Base-by-base conservation (phyloP, 2,329 filamentous ascomycete genomes). In the Sporothrix sp. region DNA sequence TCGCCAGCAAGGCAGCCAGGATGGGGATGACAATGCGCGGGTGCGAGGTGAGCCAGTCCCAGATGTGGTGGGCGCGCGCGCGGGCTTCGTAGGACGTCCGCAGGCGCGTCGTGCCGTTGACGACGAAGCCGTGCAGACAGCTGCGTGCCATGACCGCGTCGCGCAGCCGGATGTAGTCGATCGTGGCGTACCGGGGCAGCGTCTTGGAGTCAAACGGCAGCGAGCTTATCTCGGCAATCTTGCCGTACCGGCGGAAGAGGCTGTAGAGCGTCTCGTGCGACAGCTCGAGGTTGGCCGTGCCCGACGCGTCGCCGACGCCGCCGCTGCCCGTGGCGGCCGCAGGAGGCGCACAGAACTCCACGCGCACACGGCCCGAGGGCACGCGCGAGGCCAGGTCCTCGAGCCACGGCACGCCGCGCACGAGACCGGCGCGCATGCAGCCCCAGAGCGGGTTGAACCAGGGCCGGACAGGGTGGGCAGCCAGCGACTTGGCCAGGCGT, bases 101-200 rank as follows among this genome's bases (percentile, higher is more conserved):
- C 52, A 98, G 72, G 8, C 81, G 54, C 10, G 57, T 73, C 1
- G 87, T 85, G 21, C 71, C 70, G 0, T 73, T 65, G 1, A 95
- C 79, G 3, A 82, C 72, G 54, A 85, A 85, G 0, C 91, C 90
- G 64, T 98, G 93, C 68, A 96, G 75, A 61, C 91, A 97, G 60
- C 95, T 95, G 59, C 87, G 84, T 0, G 90, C 89, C 79, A 93
- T 88, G 50, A 94, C 84, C 7, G 89, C 84, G 60, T 86, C 84
- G 32, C 85, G 77, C 13, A 85, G 73, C 7, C 78, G 74, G 1
- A 79, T 73, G 60, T 93, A 97, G 61, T 89, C 85, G 20, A 97
- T 67, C 48, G 81, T 79, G 0, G 90, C 89, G 65, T 81, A 95
- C 59, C 82, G 83, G 0, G 93, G 91, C 3, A 85, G 61, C 2